Evolutionary conservation across 2,329 filamentous ascomycete genomes (phyloP), one percentile per base, ranked within the genome.

Genomic region (Trichophyton benhamiae): DNA sequence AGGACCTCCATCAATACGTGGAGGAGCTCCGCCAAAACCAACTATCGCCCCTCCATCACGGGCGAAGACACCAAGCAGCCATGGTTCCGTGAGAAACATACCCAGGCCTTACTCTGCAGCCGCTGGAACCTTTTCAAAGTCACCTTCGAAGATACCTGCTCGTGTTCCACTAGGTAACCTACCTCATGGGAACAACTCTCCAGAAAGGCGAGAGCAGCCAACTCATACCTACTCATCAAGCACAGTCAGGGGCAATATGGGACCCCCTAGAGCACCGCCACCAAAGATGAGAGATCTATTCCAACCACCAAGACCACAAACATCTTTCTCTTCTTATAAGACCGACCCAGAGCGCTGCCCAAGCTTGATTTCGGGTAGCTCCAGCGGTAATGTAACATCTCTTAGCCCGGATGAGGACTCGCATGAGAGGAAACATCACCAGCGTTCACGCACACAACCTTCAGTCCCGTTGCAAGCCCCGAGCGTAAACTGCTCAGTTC

Each of bases 201-300:
- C 90, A 4, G 90, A 95, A 68, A 86, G 91, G 49, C 79, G 80
- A 8, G 75, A 72, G 42, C 77, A 70, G 8, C 78, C 75, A 65
- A 75, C 74, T 59, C 76, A 74, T 64, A 74, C 70, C 57, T 76
- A 75, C 62, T 74, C 74, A 5, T 72, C 72, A 49, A 76, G 75
- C 64, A 77, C 73, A 7, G 71, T 75, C 44, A 75, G 76, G 55
- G 76, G 79, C 52, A 76, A 79, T 59, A 72, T 83, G 61, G 79
- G 82, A 15, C 76, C 78, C 25, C 67, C 83, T 69, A 80, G 85
- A 64, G 86, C 86, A 1, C 89, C 90, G 41, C 91, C 91, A 11
- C 92, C 92, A 57, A 94, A 91, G 73, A 96, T 97, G 91, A 86
- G 92, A 66, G 90, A 95, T 48, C 80, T 96, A 33, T 84, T 84